These are phyloP conservation scores for Pyrenochaeta sp. DNA, from an alignment of 2,329 filamentous ascomycete species.

Conservation along the genomic window DNA sequence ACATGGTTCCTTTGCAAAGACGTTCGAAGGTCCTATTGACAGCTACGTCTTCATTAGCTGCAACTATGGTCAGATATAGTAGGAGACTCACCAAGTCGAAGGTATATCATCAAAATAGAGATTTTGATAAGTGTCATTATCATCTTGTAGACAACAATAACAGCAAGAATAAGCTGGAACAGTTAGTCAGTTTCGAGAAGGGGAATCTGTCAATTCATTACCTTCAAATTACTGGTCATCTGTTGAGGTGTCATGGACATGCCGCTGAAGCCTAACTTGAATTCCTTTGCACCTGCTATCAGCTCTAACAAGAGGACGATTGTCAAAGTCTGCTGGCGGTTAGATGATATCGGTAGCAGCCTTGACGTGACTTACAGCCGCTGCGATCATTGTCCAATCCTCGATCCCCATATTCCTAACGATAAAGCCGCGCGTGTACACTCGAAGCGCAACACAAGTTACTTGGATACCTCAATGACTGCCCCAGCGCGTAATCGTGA, in stretches of 20 bases:
- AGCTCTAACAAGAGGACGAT: conserved; percentile 21
- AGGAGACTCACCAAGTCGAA: conserved; percentile 36
- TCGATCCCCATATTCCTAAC: conserved; percentile 37
- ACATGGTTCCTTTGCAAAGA: conserved; percentile 36
- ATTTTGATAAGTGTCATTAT: conserved; percentile 38
- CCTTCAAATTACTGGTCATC: conserved; percentile 26
- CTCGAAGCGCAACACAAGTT: conserved; percentile 27
- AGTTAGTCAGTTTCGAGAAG: not conserved
- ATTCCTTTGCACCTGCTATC: conserved; percentile 18
- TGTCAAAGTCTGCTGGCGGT: conserved; percentile 18
- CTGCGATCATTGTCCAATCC: conserved; percentile 38
- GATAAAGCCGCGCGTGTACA: conserved; percentile 35
- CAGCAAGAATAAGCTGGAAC: conserved; percentile 24
- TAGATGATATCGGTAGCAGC: not conserved
- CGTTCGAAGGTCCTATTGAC: conserved; percentile 30
- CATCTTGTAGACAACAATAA: conserved; percentile 33
- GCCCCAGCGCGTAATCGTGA: too few relatives aligned
- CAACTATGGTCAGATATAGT: not conserved
- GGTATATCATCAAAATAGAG: conserved; percentile 45
- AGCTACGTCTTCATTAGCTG: conserved; percentile 18
- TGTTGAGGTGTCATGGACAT: conserved; percentile 17
- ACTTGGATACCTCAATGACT: conserved; percentile 13
- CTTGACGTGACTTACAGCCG: conserved; percentile 22
- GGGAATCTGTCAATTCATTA: not conserved
- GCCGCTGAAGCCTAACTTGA: conserved; percentile 29